These are phyloP conservation scores for Pseudognaphalium luteoalbum DNA, from an alignment of 129 eudicot species.

Conservation along the genomic window DNA sequence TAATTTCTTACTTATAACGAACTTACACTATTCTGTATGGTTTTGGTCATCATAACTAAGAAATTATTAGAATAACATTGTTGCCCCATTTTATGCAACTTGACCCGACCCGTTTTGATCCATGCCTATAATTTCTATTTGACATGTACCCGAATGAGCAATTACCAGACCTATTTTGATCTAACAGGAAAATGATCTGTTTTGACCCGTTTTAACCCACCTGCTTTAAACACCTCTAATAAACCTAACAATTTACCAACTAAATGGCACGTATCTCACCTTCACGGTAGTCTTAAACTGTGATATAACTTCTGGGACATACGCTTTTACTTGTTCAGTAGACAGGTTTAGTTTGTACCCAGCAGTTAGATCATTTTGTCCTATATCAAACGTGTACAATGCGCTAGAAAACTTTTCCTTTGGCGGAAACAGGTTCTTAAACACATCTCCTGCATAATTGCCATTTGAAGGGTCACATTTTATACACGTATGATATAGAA, in stretches of 20 bases:
- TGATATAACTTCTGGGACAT: slow-evolving; percentile 61
- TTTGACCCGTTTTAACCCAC: background rate
- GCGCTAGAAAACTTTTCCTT: slow-evolving; percentile 55
- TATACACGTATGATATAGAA: no score
- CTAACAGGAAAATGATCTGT: background rate
- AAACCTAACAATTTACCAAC: background rate
- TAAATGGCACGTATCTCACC: slow-evolving; percentile 37
- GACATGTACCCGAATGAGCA: background rate
- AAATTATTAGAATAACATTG: background rate
- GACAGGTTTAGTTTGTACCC: slow-evolving; percentile 74
- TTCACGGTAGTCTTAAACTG: slow-evolving; percentile 48
- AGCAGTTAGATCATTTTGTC: slow-evolving; percentile 85
- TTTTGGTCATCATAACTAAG: background rate
- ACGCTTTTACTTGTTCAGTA: slow-evolving; percentile 59
- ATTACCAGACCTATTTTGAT: background rate
- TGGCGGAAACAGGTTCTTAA: slow-evolving; percentile 43
- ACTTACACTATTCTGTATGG: no score
- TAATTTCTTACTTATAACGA: background rate
- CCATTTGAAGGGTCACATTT: no score
- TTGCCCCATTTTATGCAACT: background rate
- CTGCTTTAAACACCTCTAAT: background rate
- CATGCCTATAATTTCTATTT: background rate
- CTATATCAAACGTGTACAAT: slow-evolving; percentile 75
- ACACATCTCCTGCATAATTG: slow-evolving; percentile 39
- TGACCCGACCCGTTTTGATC: background rate